phyloP scores from a whole-genome alignment of 345 rosid species.

The Isatis tinctoria region DNA sequence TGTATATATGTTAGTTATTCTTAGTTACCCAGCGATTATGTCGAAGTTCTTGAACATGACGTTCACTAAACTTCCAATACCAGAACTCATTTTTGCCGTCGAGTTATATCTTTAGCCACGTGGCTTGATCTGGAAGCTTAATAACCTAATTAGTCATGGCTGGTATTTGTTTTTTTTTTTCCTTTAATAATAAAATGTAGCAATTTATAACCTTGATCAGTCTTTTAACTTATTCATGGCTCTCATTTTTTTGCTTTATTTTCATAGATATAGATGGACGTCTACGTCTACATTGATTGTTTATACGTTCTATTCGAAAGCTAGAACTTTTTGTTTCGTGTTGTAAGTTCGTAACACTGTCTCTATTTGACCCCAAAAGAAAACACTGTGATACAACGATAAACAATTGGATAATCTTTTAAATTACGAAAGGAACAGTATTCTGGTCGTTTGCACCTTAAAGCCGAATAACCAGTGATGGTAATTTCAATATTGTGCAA shows the following conservation, averaged over 20 bases:
- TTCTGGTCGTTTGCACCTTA: constrained; percentile 5
- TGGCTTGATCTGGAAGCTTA: constrained; percentile 1
- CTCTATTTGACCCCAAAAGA: background rate
- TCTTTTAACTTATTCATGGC: too few relatives aligned
- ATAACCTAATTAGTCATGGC: too few relatives aligned
- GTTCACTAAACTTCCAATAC: constrained; percentile 57
- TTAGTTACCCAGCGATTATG: constrained; percentile 63
- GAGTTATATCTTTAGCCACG: constrained; percentile 15
- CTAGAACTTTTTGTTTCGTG: too few relatives aligned
- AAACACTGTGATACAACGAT: background rate
- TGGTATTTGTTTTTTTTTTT: background rate
- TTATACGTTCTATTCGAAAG: too few relatives aligned
- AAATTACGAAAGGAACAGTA: background rate
- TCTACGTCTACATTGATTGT: too few relatives aligned
- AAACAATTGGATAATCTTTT: background rate
- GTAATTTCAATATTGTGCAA: background rate
- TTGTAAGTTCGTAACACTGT: background rate
- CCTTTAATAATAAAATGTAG: background rate
- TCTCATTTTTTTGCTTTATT: too few relatives aligned
- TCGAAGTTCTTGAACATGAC: constrained; percentile 69
- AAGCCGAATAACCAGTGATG: constrained; percentile 18
- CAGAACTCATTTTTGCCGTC: constrained; percentile 27
- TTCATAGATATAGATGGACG: too few relatives aligned
- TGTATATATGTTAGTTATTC: background rate
- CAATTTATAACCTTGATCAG: background rate